These are phyloP conservation scores for Phyllosticta citrichinensis DNA, from an alignment of 2,329 filamentous ascomycete species.

Conservation along the genomic window DNA sequence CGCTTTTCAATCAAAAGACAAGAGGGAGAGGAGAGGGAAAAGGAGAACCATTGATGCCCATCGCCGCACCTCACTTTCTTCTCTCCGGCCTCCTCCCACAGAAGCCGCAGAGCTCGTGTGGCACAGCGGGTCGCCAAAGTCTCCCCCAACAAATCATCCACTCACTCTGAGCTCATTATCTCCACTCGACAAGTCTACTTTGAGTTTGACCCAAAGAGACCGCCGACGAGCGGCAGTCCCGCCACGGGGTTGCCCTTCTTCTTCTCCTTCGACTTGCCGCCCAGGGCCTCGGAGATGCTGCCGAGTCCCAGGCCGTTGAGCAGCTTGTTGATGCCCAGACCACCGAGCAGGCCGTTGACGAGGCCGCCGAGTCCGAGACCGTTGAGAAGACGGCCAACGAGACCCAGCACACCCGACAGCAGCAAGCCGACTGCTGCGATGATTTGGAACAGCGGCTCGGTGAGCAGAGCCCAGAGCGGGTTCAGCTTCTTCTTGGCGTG, in stretches of 20 bases:
- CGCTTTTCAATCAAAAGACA: background rate
- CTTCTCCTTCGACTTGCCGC: constrained; percentile 46
- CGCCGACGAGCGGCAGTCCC: constrained; percentile 37
- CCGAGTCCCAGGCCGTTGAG: constrained; percentile 62
- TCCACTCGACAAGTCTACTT: background rate
- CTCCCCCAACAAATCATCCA: background rate
- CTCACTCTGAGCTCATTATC: background rate
- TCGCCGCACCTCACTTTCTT: background rate
- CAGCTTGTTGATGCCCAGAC: constrained; percentile 65
- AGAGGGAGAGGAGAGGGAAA: background rate
- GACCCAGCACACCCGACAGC: constrained; percentile 69
- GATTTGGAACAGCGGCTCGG: constrained; percentile 86
- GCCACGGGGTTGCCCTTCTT: constrained; percentile 34
- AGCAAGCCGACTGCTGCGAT: constrained; percentile 78
- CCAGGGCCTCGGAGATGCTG: constrained; percentile 38
- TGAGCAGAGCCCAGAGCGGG: constrained; percentile 73
- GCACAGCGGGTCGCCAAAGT: background rate
- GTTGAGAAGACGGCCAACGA: constrained; percentile 72
- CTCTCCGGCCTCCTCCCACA: constrained; percentile 5
- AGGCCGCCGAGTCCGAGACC: constrained; percentile 75
- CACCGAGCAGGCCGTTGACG: constrained; percentile 68
- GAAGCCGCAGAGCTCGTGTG: background rate
- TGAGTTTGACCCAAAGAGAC: constrained; percentile 37
- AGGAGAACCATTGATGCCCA: background rate
- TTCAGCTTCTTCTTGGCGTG: constrained; percentile 92